Evolutionary conservation across 2,329 filamentous ascomycete species (phyloP), one percentile per base, ranked within the genome.

Genomic region (Leptographium galeiforme): DNA sequence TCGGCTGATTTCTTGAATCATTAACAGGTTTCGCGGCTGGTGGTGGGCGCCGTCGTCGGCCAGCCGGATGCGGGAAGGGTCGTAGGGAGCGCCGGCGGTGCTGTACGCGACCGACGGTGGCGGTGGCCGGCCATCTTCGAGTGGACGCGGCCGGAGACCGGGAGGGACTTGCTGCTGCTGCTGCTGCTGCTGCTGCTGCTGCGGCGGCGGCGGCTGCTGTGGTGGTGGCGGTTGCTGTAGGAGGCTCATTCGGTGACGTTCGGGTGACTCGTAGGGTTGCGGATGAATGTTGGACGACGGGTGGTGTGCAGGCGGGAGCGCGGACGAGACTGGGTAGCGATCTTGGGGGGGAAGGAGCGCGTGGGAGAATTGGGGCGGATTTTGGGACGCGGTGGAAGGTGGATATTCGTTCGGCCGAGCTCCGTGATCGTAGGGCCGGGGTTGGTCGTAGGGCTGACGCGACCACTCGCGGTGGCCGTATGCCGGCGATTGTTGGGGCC

Each of bases 1-100:
- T 52, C 88, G 82, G 63, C 89, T 89, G 56, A 84, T 83, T 54
- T 87, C 84, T 61, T 94, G 88, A 12, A 95, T 77, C 4, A 81
- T 83, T n/a, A 95, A 72, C 45, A 95, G 74, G 40, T 79, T 82
- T 57, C 86, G 75, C 56, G 75, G 81, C 48, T 78, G 75, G 40
- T 79, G 74, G 43, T 79, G 73, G 36, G 78, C 74, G 50, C 80
- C 75, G 53, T 76, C 78, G 51, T 77, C 79, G 58, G 66, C 64
- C 34, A 66, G 60, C 59, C 72, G 62, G 60, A 67, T 63, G 55
- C 70, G 62, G 56, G 75, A 63, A 45, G 68, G 67, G 30, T 74
- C 74, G 47, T 71, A 74, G 36, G 69, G 63, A 6, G 67, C 67
- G 1, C 68, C 64, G 14, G 68, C 66, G 55, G 64, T 72, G 25